Base-by-base conservation (phyloP, 2,329 filamentous ascomycete genomes). In the Diaporthe amygdali region DNA sequence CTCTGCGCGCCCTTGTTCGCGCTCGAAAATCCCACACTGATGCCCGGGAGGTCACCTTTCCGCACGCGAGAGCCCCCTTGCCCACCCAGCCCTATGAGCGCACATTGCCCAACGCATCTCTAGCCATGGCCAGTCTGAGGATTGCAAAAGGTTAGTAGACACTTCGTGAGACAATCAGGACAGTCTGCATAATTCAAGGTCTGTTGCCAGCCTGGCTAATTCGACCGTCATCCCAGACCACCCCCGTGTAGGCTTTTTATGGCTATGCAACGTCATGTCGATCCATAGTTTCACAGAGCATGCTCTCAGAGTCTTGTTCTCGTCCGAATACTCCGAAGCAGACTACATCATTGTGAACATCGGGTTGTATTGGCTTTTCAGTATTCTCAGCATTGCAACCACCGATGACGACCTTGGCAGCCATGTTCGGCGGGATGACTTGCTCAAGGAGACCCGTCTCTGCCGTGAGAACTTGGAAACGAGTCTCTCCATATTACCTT, bases 1-100 rank as follows among this genome's bases (percentile, higher is more conserved):
- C 81, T 1, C 78, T 82, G 2, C 77, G 78, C 41, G 75, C 78
- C 3, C 74, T 78, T 20, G 77, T 78, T 46, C 73, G 77, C n/a
- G 73, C 76, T 32, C 73, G 78, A 70, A 77, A 76, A 54, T 74
- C 75, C 5, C 77, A 78, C 34, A 74, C 76, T 9, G 75, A 34
- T 52, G 27, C 20, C 17, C 27, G 56, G 27, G 56, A 63, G 41
- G 56, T 27, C 10, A 41, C 47, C 14, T 63, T 63, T 14, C 56
- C 56, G 7, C 27, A 63, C 14, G 56, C 56, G 27, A 63, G 30
- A 47, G 17, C 20, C 14, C 27, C 41, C 27, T 17, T 34, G 17
- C 56, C 56, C 20, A 14, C 27, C 25, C 41, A 47, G 27, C 41
- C 56, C 27, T 17, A 34, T 2, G 56, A 47, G 20, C 56, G 56